Evolutionary conservation across 2,329 filamentous ascomycete genomes (phyloP), one percentile per base, ranked within the genome.

Genomic region (Microascus cirrosus): DNA sequence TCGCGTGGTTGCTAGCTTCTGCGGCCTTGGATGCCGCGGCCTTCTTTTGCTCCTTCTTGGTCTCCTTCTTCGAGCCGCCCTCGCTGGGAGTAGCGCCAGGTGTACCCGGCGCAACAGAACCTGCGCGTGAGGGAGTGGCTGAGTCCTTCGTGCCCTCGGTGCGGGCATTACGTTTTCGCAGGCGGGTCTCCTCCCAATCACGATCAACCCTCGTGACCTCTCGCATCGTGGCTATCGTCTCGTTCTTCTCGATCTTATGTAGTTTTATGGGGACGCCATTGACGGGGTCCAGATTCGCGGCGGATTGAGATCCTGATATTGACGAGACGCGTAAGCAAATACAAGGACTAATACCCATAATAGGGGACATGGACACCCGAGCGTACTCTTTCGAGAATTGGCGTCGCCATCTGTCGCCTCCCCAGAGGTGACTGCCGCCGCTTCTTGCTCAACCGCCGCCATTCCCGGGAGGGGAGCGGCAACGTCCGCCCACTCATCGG

Each of bases 31-130:
- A 86, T n/a, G 84, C 82, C 63, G 87, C 80, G 62, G 85, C 87
- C 70, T 86, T 90, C 67, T 87, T 83, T 60, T 77, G 79, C 69
- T 96, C 91, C 73, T 96, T 96, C 77, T 96, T 96, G 4, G 87
- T 88, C 3, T 84, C 79, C 69, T 91, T 93, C 62, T 82, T 62
- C 6, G 35, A 32, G 35, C 24, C 28, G 32, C 20, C 53, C 7
- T 54, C 53, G 15, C 28, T 28, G 3, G 52, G 22, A 15, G 45
- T 53, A 13, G 39, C 42, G 7, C 57, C 57, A 1, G 57, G 53
- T 2, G 57, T 59, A 3, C 78, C 1, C 75, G 68, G 57, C 18
- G 82, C 82, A 13, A 78, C 74, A 25, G 82, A 82, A 15, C 82
- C 78, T 28, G 80, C 65, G 62, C 83, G 77, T 18, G 80, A 79